Base-by-base conservation (phyloP, 164 flowering plant species). In the Vitis labrusca region DNA sequence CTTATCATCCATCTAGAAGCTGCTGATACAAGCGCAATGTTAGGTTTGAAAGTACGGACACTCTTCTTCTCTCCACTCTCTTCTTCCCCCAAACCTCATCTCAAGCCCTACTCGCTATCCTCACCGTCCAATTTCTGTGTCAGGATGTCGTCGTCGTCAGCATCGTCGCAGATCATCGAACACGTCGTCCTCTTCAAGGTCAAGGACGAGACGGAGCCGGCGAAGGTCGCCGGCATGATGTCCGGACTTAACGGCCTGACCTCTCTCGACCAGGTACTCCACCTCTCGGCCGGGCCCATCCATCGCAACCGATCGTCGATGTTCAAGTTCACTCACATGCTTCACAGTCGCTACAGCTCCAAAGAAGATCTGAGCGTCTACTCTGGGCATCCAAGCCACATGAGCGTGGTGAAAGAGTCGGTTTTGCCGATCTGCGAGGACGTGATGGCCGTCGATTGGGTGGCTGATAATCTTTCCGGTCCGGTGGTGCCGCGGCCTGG, bases 171-270 rank as follows among this genome's bases (percentile, higher is more conserved):
- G 8, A 27, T 72, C 50, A 54, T 89, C 71, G 97, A 89, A 61
- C 97, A 91, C 80, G 17, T 89, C 14, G 97, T 91, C 66, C 88
- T 91, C 69, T 89, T 91, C 90, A 84, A 85, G 65, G 85, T 85
- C 74, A 88, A 84, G 49, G 73, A 70, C 54, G 74, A 69, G 55
- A 70, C 88, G 7, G 83, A 75, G 55, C 73, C 84, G 1, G 30
- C 83, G 9, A 79, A 81, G 61, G 69, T 84, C 77, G 68, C 60
- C 76, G 54, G 82, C 71, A 86, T 89, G 93, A 3, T 88, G 77
- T 76, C 49, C 72, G 68, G 70, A 19, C 84, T 89, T 56, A 79
- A 77, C 75, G 66, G 63, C 63, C 83, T 91, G 29, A 44, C 11
- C 37, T 71, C 97, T 4, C 88, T 91, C 29, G 75, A 73, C 30